These are phyloP conservation scores for Camelina neglecta DNA, from an alignment of 345 rosid genomes.

Conservation along the genomic window DNA sequence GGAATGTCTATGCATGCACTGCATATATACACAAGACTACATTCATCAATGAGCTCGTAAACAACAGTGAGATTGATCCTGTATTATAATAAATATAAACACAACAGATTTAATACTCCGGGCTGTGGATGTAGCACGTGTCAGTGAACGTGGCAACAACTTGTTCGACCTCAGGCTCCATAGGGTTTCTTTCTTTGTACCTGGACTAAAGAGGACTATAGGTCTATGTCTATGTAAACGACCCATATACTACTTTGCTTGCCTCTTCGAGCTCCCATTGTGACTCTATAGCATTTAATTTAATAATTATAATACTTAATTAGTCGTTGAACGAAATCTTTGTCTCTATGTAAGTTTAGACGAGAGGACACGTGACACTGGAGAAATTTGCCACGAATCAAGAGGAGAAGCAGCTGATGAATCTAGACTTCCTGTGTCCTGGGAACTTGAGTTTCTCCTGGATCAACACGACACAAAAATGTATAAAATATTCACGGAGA, in stretches of 20 bases:
- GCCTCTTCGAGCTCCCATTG: slow-evolving; percentile 38
- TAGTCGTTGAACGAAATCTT: slow-evolving; percentile 38
- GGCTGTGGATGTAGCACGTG: slow-evolving; percentile 22
- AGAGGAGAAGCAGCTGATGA: slow-evolving; percentile 27
- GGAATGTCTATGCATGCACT: slow-evolving; percentile 27
- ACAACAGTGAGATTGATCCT: slow-evolving; percentile 1
- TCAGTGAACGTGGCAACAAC: neutral
- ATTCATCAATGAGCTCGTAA: slow-evolving; percentile 30
- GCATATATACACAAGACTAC: slow-evolving; percentile 31
- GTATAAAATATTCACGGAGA: neutral
- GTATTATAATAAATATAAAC: neutral
- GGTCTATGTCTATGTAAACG: slow-evolving; percentile 32
- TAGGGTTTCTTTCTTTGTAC: slow-evolving; percentile 9
- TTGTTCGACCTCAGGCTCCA: slow-evolving; percentile 38
- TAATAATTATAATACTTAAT: neutral
- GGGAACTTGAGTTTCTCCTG: slow-evolving; percentile 42
- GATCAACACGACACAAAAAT: slow-evolving; percentile 24
- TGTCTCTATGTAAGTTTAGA: slow-evolving; percentile 27
- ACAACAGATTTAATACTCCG: slow-evolving; percentile 19
- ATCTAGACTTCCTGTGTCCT: slow-evolving; percentile 43
- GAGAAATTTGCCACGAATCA: slow-evolving; percentile 21
- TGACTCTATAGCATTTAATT: neutral
- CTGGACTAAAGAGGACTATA: slow-evolving; percentile 32
- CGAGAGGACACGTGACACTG: slow-evolving; percentile 29
- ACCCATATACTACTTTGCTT: slow-evolving; percentile 10